phyloP scores from a whole-genome alignment of 805 yeast genomes.

The Ogataea methanolica region DNA sequence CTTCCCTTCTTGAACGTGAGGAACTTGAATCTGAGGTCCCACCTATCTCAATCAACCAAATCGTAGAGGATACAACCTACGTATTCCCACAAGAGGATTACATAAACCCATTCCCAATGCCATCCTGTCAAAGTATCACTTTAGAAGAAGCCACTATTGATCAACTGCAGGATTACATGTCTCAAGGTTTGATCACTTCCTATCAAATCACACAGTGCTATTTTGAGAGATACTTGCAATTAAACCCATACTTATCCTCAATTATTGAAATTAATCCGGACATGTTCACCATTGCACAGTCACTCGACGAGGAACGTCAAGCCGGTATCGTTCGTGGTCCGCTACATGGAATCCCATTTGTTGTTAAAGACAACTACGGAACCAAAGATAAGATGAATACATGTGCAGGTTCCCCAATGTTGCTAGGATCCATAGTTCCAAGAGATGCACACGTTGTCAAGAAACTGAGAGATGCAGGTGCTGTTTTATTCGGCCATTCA shows the following conservation, averaged over 20 bases:
- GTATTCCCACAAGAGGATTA: slow-evolving; percentile 1
- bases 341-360: slow-evolving; percentile 28
- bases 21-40: not conserved
- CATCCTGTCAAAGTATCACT: slow-evolving; percentile 22
- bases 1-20: not conserved
- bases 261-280: slow-evolving; percentile 26
- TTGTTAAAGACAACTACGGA: slow-evolving; percentile 27
- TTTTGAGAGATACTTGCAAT: slow-evolving; percentile 21
- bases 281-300: slow-evolving; percentile 19
- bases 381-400: slow-evolving; percentile 27
- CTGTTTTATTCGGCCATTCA: slow-evolving; percentile 26
- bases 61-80: not conserved
- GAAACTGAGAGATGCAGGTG: slow-evolving; percentile 26
- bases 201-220: slow-evolving; percentile 22
- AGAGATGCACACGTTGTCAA: slow-evolving; percentile 26
- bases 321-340: slow-evolving; percentile 22
- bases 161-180: slow-evolving; percentile 24
- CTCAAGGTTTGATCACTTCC: slow-evolving; percentile 18
- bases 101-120: slow-evolving; percentile 14
- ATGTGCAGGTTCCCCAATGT: slow-evolving; percentile 22
- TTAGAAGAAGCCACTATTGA: slow-evolving; percentile 28
- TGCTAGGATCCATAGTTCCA: slow-evolving; percentile 26
- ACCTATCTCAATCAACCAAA: not conserved
- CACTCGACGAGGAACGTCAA: slow-evolving; percentile 23
- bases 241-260: slow-evolving; percentile 20